These are phyloP conservation scores for Epithele typhae DNA, from an alignment of 768 basidiomycete genomes.

Conservation along the genomic window DNA sequence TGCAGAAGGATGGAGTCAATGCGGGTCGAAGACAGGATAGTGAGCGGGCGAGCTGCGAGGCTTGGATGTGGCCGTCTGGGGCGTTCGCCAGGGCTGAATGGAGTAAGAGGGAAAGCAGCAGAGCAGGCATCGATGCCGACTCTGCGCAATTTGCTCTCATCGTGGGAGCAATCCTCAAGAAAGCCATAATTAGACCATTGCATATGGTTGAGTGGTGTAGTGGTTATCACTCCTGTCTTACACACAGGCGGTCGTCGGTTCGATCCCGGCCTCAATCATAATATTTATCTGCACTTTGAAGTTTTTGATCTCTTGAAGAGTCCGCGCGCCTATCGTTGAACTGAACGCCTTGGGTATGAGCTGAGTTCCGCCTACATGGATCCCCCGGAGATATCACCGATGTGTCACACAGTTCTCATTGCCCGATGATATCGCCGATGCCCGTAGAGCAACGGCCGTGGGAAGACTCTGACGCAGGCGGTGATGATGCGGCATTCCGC, in stretches of 20 bases:
- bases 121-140: neutral
- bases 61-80: neutral
- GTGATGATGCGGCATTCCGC: no score
- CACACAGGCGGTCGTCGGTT: conserved; percentile 16
- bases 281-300: neutral
- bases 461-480: no score
- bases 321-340: no score
- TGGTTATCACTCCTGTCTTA: conserved; percentile 16
- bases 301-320: no score
- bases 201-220: conserved; percentile 14
- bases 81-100: neutral
- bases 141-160: neutral
- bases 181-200: neutral
- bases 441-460: no score
- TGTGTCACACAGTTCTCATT: no score
- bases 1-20: no score
- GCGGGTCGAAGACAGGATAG: neutral
- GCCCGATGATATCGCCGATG: no score
- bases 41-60: neutral
- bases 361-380: no score
- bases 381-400: no score
- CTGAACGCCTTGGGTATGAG: no score
- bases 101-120: neutral
- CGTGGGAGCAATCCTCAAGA: no score
- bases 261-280: conserved; percentile 15